These are phyloP conservation scores for Cryptosporidium meleagridis DNA, from an alignment of 169 alveolate species.

Conservation along the genomic window DNA sequence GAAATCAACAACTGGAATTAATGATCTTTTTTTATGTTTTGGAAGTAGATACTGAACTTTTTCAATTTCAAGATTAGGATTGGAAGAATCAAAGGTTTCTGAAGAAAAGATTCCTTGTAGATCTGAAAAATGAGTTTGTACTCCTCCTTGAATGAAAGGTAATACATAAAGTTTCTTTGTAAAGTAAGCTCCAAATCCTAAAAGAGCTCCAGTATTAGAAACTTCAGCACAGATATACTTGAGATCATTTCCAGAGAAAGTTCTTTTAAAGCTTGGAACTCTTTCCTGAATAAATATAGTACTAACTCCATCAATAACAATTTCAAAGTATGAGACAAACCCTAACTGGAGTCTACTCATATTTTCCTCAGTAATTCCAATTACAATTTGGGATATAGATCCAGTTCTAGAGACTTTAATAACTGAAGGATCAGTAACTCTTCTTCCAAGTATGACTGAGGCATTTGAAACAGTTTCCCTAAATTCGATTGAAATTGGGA, in stretches of 20 bases:
- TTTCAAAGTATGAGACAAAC: slow-evolving; percentile 47
- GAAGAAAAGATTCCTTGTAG: slow-evolving; percentile 31
- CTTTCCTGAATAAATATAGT: slow-evolving; percentile 48
- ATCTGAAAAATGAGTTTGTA: slow-evolving; percentile 61
- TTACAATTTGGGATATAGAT: slow-evolving; percentile 27
- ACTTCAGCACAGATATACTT: slow-evolving; percentile 66
- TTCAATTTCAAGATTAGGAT: not conserved
- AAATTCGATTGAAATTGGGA: slow-evolving; percentile 47
- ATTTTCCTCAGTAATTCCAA: slow-evolving; percentile 44
- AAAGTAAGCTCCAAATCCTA: slow-evolving; percentile 71
- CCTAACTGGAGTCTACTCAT: slow-evolving; percentile 29
- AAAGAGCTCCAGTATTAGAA: slow-evolving; percentile 34
- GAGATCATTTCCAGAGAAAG: slow-evolving; percentile 48
- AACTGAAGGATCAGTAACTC: slow-evolving; percentile 1
- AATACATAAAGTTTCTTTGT: slow-evolving; percentile 3
- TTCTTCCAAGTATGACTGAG: slow-evolving; percentile 27
- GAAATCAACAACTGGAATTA: slow-evolving; percentile 28
- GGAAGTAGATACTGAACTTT: slow-evolving; percentile 23
- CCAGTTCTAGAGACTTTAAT: slow-evolving; percentile 50
- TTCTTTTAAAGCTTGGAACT: slow-evolving; percentile 27
- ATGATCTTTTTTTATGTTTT: slow-evolving; percentile 47
- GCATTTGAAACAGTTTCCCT: slow-evolving; percentile 24
- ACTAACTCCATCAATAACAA: slow-evolving; percentile 37
- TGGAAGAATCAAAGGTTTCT: not conserved
- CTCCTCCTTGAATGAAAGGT: slow-evolving; percentile 54